A percentile compares a stretch with the other conserved stretches of the same genome.
These are phyloP conservation scores for Massarina eburnea DNA, from an alignment of 2,329 filamentous ascomycete species.

Conservation along the genomic window DNA sequence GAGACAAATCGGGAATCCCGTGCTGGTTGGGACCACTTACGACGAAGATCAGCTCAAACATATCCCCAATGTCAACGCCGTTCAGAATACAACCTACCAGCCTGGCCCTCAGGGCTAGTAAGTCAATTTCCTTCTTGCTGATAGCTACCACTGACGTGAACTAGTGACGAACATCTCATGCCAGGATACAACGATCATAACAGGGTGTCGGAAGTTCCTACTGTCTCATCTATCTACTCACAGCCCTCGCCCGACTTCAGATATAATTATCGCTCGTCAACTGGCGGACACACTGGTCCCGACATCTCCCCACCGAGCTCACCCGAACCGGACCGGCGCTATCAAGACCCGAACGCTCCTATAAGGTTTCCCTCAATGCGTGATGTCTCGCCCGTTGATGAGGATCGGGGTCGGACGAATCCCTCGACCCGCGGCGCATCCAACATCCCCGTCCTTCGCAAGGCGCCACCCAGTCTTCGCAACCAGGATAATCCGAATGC, in stretches of 20 bases:
- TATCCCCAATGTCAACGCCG: slow-evolving; percentile 33
- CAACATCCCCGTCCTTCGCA: slow-evolving; percentile 39
- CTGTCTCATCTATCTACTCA: slow-evolving; percentile 63
- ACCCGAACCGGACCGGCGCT: slow-evolving; percentile 35
- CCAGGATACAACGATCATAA: slow-evolving; percentile 24
- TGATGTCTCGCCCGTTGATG: slow-evolving; percentile 45
- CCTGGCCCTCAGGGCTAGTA: slow-evolving; percentile 22
- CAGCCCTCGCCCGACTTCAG: slow-evolving; percentile 51
- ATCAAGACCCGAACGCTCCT: slow-evolving; percentile 18
- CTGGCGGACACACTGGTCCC: slow-evolving; percentile 24
- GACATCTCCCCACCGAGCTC: slow-evolving; percentile 44
- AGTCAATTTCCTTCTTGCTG: slow-evolving; percentile 10
- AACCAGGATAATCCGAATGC: slow-evolving; percentile 17
- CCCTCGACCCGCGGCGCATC: slow-evolving; percentile 15
- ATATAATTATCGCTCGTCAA: slow-evolving; percentile 22
- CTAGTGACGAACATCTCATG: slow-evolving; percentile 22
- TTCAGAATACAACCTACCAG: slow-evolving; percentile 31
- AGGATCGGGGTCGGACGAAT: slow-evolving; percentile 25
- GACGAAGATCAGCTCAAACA: slow-evolving; percentile 48
- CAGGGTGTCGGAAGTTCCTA: slow-evolving; percentile 30
- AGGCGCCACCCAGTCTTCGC: slow-evolving; percentile 25
- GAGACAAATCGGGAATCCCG: slow-evolving; percentile 48
- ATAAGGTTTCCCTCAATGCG: slow-evolving; percentile 37
- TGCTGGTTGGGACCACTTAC: slow-evolving; percentile 48
- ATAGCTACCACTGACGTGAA: slow-evolving; percentile 10